phyloP scores from a whole-genome alignment of 352 stramenopile species.

The Blastocystis sp. region DNA sequence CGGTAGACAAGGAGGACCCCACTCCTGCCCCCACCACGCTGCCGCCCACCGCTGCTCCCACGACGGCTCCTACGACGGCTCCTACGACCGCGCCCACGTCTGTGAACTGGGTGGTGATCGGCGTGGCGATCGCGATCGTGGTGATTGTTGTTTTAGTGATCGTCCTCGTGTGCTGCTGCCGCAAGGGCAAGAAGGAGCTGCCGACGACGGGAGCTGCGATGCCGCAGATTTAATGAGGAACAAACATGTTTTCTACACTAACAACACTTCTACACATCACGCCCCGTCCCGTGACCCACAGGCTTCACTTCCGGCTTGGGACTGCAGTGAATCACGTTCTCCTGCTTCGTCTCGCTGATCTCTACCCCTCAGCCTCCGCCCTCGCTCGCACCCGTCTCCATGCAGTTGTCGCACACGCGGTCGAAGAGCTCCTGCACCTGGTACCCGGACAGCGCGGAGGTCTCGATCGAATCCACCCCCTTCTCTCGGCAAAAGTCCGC shows the following conservation, averaged over 20 bases:
- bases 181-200: neutral
- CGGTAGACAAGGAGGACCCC: neutral
- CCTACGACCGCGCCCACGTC: neutral
- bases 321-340: constrained; percentile 19
- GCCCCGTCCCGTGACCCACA: neutral
- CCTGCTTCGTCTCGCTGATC: neutral
- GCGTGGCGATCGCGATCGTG: neutral
- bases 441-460: constrained; percentile 36
- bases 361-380: neutral
- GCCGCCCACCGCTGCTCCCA: neutral
- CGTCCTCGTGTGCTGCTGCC: neutral
- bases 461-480: constrained; percentile 53
- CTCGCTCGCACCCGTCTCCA: neutral
- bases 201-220: neutral
- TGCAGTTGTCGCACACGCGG: constrained; percentile 20
- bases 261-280: constrained; percentile 51
- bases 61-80: neutral
- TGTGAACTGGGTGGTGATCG: neutral
- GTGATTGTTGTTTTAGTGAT: constrained; percentile 35
- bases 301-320: neutral
- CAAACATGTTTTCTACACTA: neutral
- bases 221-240: neutral
- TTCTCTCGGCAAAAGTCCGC: constrained; percentile 31
- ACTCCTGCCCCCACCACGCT: neutral
- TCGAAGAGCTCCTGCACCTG: constrained; percentile 63